These are phyloP conservation scores for Colletotrichum eleusines DNA, from an alignment of 2,329 filamentous ascomycete genomes.

Conservation along the genomic window DNA sequence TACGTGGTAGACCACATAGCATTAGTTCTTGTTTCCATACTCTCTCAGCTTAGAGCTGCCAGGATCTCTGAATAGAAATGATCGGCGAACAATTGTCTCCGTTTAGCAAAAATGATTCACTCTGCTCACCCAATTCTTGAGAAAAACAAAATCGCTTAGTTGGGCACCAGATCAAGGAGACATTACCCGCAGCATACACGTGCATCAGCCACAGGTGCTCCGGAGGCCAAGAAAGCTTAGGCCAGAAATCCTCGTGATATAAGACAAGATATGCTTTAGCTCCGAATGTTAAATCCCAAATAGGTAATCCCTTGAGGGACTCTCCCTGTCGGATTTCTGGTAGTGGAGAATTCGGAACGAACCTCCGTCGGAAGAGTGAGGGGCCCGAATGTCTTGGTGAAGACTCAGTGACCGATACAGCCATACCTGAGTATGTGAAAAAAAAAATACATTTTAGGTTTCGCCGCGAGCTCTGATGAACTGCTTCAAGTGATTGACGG, in stretches of 20 bases:
- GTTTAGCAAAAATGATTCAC: no score
- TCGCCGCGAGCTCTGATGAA: not conserved
- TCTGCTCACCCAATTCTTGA: not conserved
- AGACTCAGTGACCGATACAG: not conserved
- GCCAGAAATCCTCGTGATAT: not conserved
- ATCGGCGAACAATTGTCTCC: not conserved
- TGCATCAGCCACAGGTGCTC: not conserved
- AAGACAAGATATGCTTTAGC: not conserved
- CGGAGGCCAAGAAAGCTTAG: no score
- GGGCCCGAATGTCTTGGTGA: no score
- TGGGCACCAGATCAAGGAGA: not conserved
- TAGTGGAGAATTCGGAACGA: not conserved
- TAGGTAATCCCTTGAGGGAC: not conserved
- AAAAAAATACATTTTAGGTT: not conserved
- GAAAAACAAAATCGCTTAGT: no score
- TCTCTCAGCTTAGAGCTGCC: not conserved
- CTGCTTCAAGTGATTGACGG: not conserved
- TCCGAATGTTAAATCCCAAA: slow-evolving; percentile 3
- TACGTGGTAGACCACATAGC: not conserved
- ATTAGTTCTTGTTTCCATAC: not conserved
- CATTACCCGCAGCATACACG: no score
- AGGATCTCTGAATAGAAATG: not conserved
- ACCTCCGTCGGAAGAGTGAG: not conserved
- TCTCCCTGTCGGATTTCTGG: slow-evolving; percentile 5
- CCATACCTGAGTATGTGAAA: not conserved